Conservation (phyloP, 2,329 filamentous ascomycete species). For the Botrytis tulipae region DNA sequence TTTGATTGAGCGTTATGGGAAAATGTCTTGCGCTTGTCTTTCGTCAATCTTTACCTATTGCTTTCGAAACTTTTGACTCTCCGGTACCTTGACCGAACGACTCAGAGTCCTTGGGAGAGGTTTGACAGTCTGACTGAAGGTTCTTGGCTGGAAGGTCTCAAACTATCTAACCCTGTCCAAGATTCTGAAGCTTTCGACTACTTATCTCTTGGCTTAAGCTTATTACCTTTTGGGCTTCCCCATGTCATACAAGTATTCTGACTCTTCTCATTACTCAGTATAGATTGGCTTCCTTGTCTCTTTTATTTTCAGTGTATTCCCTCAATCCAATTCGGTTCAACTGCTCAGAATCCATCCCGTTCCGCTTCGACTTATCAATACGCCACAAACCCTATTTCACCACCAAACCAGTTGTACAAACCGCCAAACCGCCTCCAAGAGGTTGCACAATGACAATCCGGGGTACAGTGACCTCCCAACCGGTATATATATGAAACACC, state of each 20-base stretch:
- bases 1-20: background rate
- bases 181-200: background rate
- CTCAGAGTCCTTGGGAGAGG: background rate
- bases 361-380: background rate
- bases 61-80: background rate
- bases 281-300: background rate
- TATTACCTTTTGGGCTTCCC: background rate
- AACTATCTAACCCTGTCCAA: background rate
- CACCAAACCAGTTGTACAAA: background rate
- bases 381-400: background rate
- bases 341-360: background rate
- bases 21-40: background rate
- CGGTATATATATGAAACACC: slow-evolving; percentile 2
- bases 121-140: background rate
- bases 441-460: background rate
- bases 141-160: background rate
- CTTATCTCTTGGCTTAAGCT: background rate
- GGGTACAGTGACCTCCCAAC: background rate
- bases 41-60: background rate
- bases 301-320: background rate
- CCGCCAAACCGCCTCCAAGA: background rate
- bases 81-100: background rate
- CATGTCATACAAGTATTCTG: background rate
- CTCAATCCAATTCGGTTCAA: background rate
- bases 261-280: background rate